Base-by-base conservation (phyloP, 768 basidiomycete genomes). In the Xerocomellus intermedius region DNA sequence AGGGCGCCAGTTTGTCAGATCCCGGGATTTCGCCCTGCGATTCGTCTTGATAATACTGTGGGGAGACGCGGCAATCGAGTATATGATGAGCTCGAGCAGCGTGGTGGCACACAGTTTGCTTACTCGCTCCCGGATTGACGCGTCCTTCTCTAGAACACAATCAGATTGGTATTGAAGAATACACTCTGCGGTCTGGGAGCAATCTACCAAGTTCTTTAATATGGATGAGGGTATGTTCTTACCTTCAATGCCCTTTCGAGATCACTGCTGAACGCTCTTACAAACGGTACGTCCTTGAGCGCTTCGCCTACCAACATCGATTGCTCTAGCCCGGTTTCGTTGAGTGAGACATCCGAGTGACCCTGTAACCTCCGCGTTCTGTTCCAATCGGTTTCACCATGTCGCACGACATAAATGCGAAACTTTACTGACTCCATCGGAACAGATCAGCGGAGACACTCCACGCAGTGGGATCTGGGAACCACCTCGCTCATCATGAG, bases 371-470 rank as follows among this genome's bases (percentile, higher is more conserved):
- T 80, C 14, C 76, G 73, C 10, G 76, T 69, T 52, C 75, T 68
- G 67, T 89, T 89, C 60, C 78, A 82, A 33, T 82, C 77, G 13
- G 88, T 90, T 74, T 91, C 86, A 17, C 86, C 88, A 62, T 90
- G 87, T 37, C 89, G 82, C 42, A 89, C 77, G 55, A 89, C 66
- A 64, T 85, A 85, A 22, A 89, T 61, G 49, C 74, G 74, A 30
- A 77, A 76, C 28, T 71, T 60, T 50, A 65, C 52, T 65, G 73
- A 50, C 48, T 30, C 28, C 28, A 56, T 55, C 19, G 48, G 33
- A 35, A n/a, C 4, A 26, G 33, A 54, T 41, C 17, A 38, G 14
- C 13, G 12, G n/a, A 49, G 37, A 42, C 35, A 36, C 48, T 47
- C 24, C 21, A 21, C 21, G 22, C 30, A 13, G 28, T 28, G 13